Percentiles rank a stretch among this genome's conserved stretches.
Evolutionary conservation across 2,329 filamentous ascomycete species (phyloP).

Genomic region (Fusarium oligoseptatum): DNA sequence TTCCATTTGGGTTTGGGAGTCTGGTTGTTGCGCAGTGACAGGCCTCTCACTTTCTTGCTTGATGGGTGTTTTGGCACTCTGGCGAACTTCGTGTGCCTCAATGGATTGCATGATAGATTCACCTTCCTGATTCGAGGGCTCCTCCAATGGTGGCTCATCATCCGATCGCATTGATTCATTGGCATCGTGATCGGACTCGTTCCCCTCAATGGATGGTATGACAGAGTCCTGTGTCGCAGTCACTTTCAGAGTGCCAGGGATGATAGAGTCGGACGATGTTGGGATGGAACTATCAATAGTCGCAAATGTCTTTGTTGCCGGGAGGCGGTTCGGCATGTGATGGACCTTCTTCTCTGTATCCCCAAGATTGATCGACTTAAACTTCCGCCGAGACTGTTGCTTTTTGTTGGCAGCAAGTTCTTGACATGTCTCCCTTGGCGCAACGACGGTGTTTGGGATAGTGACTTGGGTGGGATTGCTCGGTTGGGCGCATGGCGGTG

Average conservation of each 20-base stretch:
- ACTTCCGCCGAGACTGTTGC: conserved; percentile 39
- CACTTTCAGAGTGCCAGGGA: conserved; percentile 45
- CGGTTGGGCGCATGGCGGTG: conserved; percentile 52
- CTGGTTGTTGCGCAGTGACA: conserved; percentile 1
- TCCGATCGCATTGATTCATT: conserved; percentile 28
- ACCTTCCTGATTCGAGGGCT: not conserved
- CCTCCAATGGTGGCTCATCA: conserved; percentile 6
- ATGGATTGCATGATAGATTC: not conserved
- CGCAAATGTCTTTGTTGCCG: conserved; percentile 41
- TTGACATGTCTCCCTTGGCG: conserved; percentile 1
- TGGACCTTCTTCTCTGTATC: conserved; percentile 31
- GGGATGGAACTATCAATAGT: conserved; percentile 44
- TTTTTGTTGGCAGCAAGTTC: conserved; percentile 6
- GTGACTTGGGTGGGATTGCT: conserved; percentile 38
- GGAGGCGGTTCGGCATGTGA: conserved; percentile 37
- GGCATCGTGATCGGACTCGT: conserved; percentile 1
- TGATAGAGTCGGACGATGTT: conserved; percentile 48
- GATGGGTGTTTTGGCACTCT: not conserved
- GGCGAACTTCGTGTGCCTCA: not conserved
- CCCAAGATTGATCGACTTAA: conserved; percentile 39
- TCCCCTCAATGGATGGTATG: conserved; percentile 39
- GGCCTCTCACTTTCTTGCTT: not conserved
- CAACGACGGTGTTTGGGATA: conserved; percentile 35
- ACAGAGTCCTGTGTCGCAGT: conserved; percentile 36
- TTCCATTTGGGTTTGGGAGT: not conserved